Evolutionary conservation across 768 basidiomycete species (phyloP), one percentile per base, ranked within the genome.

Genomic region (Lanmaoa rubissima): DNA sequence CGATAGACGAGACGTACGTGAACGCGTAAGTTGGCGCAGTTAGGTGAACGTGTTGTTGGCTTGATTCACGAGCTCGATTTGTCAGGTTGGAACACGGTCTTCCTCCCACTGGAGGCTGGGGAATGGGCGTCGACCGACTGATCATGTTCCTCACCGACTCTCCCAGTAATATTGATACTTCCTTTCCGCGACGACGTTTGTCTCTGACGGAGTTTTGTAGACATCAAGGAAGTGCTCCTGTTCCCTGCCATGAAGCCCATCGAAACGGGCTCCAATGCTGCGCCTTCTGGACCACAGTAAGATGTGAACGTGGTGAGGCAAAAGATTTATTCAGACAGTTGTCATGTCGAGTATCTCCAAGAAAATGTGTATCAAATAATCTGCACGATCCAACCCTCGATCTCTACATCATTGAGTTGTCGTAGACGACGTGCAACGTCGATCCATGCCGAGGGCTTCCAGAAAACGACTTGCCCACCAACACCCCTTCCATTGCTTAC

Each of bases 141-240:
- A 93, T 98, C 75, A 98, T 98, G 96, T 98, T 98, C 87, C 79
- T 98, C 48, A 96, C 94, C 4, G 87, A 99, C 74, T 95, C 92
- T n/a, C 87, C 86, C 9, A 96, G 92, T 94, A 62, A 64, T 87
- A 19, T 50, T 66, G 14, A 10, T 19, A 0, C 8, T 14, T 17
- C 24, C 24, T 38, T 47, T 31, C 9, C 21, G 14, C n/a, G 32
- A 19, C 4, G 31, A 11, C 3, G 9, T 11, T 31, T 13, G 11
- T 35, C 46, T 53, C 62, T 65, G 34, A 63, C 43, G 21, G 44
- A 4, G 8, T 11, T 11, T 52, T 52, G 12, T 65, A 92, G 91
- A 97, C 69, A 95, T 96, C 81, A 98, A 98, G 82, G 94, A 96
- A 70, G 94, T 98, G 36, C 75, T 98, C 38, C 74, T 96, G 43